Base-by-base conservation (phyloP, 1,284 basidiomycete genomes). In the Microbotryum violaceum region DNA sequence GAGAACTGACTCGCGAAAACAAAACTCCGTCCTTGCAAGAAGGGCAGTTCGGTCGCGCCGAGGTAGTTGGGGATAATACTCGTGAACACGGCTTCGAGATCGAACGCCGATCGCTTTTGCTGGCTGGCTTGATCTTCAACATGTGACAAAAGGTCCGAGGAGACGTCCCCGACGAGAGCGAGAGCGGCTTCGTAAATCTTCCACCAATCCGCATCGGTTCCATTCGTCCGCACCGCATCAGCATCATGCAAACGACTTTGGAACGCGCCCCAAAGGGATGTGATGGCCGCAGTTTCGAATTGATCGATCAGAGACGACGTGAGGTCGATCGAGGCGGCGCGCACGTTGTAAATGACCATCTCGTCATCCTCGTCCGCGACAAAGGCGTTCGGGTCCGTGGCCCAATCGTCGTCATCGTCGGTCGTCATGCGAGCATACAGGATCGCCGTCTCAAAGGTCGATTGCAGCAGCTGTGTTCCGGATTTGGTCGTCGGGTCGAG, bases 341-440 rank as follows among this genome's bases (percentile, higher is more conserved):
- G 83, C 50, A 92, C 81, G 64, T 87, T 88, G 73, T 91, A 93
- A 0, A 81, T 75, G 56, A 88, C 82, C 1, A 85, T 86, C 67
- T 96, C 91, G 70, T 97, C 94, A 65, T 97, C 91, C 72, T 97
- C 93, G 71, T 97, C 91, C 25, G 88, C 87, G 27, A 97, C 86
- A 73, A 97, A 97, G 3, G 87, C 85, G 68, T 96, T 94, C 1
- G 89, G 84, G 71, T 97, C 88, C 58, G 79, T 83, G 5, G 83
- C 83, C 93, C 94, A 97, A 47, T 85, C 87, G 55, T 93, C 91
- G 74, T 93, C 91, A 72, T 97, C 90, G 58, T 93, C 89, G 20
- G 82, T 80, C 0, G 91, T 91, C 80, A 97, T 92, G 73, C 92
- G 90, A 21, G 84, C 81, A 77, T 87, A 91, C 23, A 80, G 81